Evolutionary conservation across 495 filamentous ascomycete species (phyloP), one percentile per base, ranked within the genome.

Genomic region (Xylaria nigripes): DNA sequence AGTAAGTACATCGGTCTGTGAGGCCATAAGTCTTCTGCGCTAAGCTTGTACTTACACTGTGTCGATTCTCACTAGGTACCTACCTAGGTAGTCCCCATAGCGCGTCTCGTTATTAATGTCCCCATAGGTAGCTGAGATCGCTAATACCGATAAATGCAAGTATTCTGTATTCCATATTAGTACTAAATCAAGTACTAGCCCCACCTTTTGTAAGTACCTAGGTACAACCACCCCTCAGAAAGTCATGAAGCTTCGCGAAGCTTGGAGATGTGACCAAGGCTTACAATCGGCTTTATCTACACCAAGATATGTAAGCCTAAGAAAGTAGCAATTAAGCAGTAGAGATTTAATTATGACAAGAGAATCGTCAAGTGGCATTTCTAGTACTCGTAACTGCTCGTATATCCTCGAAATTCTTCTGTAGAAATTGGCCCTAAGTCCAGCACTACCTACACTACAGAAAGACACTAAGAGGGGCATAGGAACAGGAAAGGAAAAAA

Each of bases 181-280:
- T n/a, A n/a, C n/a, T n/a, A n/a, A n/a, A 15, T 36, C 15, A 36
- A 2, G 32, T 36, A 36, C 15, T 2, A 30, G 13, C 32, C 32
- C 32, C 32, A 13, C 32, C n/a, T n/a, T 36, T 36, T 36, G 5
- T 36, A 36, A 36, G 32, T n/a, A n/a, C n/a, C n/a, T n/a, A n/a
- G 32, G 32, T 15, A 7, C 15, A 36, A 7, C 32, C 15, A 36
- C 16, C 22, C 22, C 41, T 43, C 16, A 5, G 36, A 5, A 23
- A 21, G 32, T 30, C 48, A 52, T 64, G 64, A 67, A 67, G 64
- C 61, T 67, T 67, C 64, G 61, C 64, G 64, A 67, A 67, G 48
- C 61, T 67, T 49, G 50, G 53, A 56, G 64, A 66, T 62, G 27
- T 5, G 4, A 45, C 32, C 13, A 36, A 4, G 32, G 18, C 18